Evolutionary conservation across 225 moss, liverwort and hornwort species (phyloP).

Genomic region (Anthoceros angustus): DNA sequence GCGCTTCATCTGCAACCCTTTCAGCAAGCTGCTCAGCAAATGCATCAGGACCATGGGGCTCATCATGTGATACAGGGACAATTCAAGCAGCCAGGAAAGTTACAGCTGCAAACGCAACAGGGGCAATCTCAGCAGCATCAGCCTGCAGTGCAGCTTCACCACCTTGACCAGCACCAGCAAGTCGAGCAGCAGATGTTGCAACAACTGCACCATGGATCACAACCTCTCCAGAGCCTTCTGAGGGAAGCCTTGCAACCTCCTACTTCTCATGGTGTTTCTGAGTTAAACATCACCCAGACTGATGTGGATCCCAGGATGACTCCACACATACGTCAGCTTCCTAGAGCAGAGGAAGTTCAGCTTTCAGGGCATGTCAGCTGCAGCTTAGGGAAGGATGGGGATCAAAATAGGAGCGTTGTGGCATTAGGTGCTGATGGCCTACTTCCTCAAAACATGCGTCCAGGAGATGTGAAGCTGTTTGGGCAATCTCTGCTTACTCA

Average conservation of each 20-base stretch:
- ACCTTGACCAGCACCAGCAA: constrained; percentile 46
- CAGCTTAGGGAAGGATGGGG: constrained; percentile 20
- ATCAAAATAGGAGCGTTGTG: constrained; percentile 28
- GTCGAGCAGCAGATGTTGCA: constrained; percentile 1
- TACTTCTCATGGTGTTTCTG: constrained; percentile 21
- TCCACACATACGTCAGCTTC: constrained; percentile 43
- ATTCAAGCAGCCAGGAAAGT: constrained; percentile 32
- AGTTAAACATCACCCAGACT: constrained; percentile 20
- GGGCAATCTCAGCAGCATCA: constrained; percentile 28
- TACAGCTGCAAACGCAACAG: constrained; percentile 39
- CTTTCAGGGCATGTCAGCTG: constrained; percentile 33
- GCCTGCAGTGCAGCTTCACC: constrained; percentile 15
- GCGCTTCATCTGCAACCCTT: constrained; percentile 5
- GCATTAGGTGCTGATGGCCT: constrained; percentile 39
- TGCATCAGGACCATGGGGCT: constrained; percentile 14
- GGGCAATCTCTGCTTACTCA: constrained; percentile 95
- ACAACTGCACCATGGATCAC: constrained; percentile 30
- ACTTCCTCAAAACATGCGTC: constrained; percentile 11
- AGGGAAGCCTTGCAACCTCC: constrained; percentile 38
- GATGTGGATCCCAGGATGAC: constrained; percentile 36
- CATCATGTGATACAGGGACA: constrained; percentile 15
- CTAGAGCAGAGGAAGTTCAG: constrained; percentile 39
- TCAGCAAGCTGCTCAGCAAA: constrained; percentile 46
- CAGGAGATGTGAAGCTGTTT: constrained; percentile 88
- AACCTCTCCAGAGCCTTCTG: constrained; percentile 22